Evolutionary conservation across 192 early-diverging fungal species (phyloP).

Genomic region (Umbelopsis vinacea): DNA sequence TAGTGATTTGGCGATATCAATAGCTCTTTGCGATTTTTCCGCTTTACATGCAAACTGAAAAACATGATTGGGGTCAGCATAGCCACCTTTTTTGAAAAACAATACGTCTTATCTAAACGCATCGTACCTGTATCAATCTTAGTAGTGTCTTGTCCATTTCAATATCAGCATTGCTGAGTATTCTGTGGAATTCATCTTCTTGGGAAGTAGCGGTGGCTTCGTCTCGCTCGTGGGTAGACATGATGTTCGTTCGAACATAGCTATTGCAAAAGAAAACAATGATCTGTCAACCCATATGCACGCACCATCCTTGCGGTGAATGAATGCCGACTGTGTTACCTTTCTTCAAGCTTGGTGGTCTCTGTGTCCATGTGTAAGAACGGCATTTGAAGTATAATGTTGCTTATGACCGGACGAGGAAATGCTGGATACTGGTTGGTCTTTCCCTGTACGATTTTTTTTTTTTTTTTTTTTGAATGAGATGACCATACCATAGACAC

Average conservation of each 20-base stretch:
- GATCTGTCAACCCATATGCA: background rate
- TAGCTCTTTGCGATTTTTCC: constrained; percentile 74
- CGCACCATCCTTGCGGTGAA: background rate
- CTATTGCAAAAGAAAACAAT: constrained; percentile 13
- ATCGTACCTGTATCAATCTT: constrained; percentile 70
- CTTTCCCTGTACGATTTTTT: constrained; percentile 42
- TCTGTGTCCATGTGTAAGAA: constrained; percentile 57
- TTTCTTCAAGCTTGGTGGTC: constrained; percentile 43
- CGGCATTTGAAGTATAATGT: constrained; percentile 71
- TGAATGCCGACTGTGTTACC: constrained; percentile 26
- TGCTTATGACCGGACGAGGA: constrained; percentile 71
- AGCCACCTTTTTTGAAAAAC: background rate
- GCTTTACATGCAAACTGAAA: constrained; percentile 72
- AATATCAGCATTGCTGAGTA: constrained; percentile 54
- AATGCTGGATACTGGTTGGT: constrained; percentile 61
- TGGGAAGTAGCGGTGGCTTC: constrained; percentile 51
- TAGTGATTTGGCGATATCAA: constrained; percentile 77
- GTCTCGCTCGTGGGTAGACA: constrained; percentile 60
- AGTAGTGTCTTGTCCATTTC: constrained; percentile 85
- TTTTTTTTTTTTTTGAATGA: background rate
- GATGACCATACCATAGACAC: background rate
- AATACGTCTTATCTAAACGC: background rate
- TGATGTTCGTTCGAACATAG: constrained; percentile 53
- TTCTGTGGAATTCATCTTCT: constrained; percentile 37
- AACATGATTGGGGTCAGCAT: background rate